Evolutionary conservation across 208 protist species (phyloP).

Genomic region (Wallacemonas collosoma): DNA sequence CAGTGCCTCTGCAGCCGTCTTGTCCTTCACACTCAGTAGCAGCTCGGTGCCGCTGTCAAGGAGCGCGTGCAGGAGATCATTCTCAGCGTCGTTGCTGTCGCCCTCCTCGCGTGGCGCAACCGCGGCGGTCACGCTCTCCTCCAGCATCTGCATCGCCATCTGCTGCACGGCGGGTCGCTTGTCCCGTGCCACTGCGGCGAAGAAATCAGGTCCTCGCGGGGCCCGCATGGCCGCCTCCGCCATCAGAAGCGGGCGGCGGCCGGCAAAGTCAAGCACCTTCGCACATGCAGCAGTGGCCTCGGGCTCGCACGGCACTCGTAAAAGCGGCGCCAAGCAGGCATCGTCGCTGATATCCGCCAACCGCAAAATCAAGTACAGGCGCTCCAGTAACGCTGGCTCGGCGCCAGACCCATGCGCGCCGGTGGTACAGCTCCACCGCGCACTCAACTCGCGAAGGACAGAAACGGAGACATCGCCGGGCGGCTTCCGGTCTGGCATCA

Average conservation of each 20-base stretch:
- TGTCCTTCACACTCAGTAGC: constrained; percentile 50
- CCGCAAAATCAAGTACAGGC: constrained; percentile 65
- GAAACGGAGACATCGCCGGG: constrained; percentile 42
- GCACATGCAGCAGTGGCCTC: neutral
- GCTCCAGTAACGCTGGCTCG: constrained; percentile 54
- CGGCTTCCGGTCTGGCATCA: constrained; percentile 49
- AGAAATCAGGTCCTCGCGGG: constrained; percentile 73
- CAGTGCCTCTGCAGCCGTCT: constrained; percentile 40
- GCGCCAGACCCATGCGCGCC: neutral
- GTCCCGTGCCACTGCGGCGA: constrained; percentile 67
- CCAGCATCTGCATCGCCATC: constrained; percentile 39
- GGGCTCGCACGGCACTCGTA: neutral
- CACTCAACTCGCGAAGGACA: constrained; percentile 40
- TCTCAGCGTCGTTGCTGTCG: neutral
- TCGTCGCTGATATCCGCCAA: constrained; percentile 36
- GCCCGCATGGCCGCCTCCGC: constrained; percentile 3
- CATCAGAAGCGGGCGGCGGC: constrained; percentile 7
- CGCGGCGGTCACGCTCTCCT: constrained; percentile 39
- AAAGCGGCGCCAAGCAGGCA: constrained; percentile 14
- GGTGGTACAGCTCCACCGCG: constrained; percentile 21
- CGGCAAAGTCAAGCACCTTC: constrained; percentile 1
- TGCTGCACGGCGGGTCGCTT: constrained; percentile 34
- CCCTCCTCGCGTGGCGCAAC: constrained; percentile 10
- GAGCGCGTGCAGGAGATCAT: constrained; percentile 41
- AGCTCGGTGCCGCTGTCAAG: constrained; percentile 73